phyloP scores from a whole-genome alignment of 2,329 filamentous ascomycete genomes.

The Epichloe hybrida region DNA sequence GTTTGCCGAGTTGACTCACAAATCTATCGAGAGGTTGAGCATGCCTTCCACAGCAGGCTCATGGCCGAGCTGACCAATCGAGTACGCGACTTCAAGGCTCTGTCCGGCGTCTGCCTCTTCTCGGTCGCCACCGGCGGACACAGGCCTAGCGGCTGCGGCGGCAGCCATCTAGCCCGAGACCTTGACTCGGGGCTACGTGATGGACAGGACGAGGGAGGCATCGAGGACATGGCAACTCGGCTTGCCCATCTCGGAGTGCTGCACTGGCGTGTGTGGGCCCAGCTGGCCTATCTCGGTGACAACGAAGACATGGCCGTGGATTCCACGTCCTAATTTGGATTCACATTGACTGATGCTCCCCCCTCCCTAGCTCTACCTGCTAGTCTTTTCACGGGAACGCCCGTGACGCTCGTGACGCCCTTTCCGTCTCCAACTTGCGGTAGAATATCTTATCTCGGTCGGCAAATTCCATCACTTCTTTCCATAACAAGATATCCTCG shows the following conservation, averaged over 20 bases:
- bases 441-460: too few relatives aligned
- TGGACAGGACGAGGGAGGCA: constrained; percentile 36
- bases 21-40: constrained; percentile 35
- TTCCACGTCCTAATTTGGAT: neutral
- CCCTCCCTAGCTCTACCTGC: too few relatives aligned
- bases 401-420: too few relatives aligned
- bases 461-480: too few relatives aligned
- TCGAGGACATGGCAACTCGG: constrained; percentile 59
- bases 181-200: constrained; percentile 24
- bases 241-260: constrained; percentile 73
- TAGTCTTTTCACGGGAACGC: too few relatives aligned
- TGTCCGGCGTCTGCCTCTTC: constrained; percentile 41
- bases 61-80: constrained; percentile 33
- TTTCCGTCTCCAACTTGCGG: too few relatives aligned
- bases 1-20: constrained; percentile 29
- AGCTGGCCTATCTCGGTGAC: constrained; percentile 51
- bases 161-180: constrained; percentile 20
- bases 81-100: constrained; percentile 37
- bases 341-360: neutral
- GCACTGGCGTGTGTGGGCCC: constrained; percentile 82
- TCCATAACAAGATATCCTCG: neutral
- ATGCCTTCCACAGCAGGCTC: constrained; percentile 34
- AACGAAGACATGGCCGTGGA: constrained; percentile 23
- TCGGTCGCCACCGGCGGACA: constrained; percentile 40
- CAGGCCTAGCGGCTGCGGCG: constrained; percentile 23